Evolutionary conservation across 2,329 filamentous ascomycete genomes (phyloP).

Genomic region (Thielaviopsis euricoi): DNA sequence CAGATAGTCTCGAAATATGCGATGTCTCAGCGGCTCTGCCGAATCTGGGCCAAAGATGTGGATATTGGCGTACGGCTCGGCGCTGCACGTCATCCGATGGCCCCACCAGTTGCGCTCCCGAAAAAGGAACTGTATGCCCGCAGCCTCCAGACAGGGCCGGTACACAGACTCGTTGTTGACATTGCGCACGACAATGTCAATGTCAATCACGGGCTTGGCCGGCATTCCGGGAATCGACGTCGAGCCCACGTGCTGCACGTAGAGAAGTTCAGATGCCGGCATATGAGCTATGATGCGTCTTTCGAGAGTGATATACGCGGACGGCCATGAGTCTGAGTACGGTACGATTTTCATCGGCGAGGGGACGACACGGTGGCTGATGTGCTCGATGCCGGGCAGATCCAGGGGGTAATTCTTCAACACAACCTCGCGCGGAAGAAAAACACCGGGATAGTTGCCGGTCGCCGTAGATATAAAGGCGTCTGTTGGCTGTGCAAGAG

Average conservation of each 20-base stretch:
- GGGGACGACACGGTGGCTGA: conserved; percentile 16
- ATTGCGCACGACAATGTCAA: conserved; percentile 30
- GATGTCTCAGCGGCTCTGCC: conserved; percentile 26
- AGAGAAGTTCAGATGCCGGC: conserved; percentile 22
- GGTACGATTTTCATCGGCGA: conserved; percentile 20
- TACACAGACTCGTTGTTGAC: conserved; percentile 25
- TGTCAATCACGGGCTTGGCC: conserved; percentile 35
- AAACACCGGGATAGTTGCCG: not conserved
- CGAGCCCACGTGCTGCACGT: conserved; percentile 31
- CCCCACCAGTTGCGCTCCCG: conserved; percentile 31
- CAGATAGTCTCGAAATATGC: conserved; percentile 30
- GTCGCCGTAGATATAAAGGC: not conserved
- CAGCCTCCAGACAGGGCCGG: conserved; percentile 24
- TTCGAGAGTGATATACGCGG: conserved; percentile 18
- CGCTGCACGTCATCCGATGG: conserved; percentile 28
- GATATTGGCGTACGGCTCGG: conserved; percentile 22
- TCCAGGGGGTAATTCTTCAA: conserved; percentile 17
- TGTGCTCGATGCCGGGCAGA: conserved; percentile 14
- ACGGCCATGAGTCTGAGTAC: conserved; percentile 23
- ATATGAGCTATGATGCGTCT: conserved; percentile 17
- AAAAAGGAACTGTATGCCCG: conserved; percentile 28
- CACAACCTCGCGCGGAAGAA: conserved; percentile 14
- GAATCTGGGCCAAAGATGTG: conserved; percentile 30
- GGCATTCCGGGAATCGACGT: conserved; percentile 32
- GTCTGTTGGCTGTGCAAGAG: not conserved